phyloP scores from a whole-genome alignment of 257 asterid species.

The Solanum acaule region DNA sequence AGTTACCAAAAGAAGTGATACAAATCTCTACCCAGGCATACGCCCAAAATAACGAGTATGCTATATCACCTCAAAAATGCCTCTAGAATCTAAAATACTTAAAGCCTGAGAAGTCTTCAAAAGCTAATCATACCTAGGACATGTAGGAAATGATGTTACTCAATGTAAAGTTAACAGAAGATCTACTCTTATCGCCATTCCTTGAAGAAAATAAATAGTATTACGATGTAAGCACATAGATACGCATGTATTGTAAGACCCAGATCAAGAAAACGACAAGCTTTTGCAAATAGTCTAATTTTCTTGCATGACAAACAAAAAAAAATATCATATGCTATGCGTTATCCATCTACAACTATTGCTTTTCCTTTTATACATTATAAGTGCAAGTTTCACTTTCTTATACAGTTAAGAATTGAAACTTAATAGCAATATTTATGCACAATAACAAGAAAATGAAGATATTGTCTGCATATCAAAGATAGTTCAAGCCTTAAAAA shows the following conservation, averaged over 20 bases:
- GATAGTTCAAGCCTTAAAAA: neutral
- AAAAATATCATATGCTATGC: neutral
- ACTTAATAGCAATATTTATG: neutral
- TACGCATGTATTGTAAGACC: conserved; percentile 87
- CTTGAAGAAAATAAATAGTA: neutral
- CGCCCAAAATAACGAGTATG: too few species aligned
- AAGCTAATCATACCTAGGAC: too few species aligned
- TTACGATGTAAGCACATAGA: conserved; percentile 26
- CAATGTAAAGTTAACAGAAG: too few species aligned
- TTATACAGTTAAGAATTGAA: neutral
- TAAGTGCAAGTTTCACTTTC: neutral
- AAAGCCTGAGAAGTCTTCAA: too few species aligned
- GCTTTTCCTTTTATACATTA: neutral
- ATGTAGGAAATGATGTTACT: too few species aligned
- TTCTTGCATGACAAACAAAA: neutral
- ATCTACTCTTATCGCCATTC: too few species aligned
- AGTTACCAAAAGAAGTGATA: too few species aligned
- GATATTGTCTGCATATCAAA: neutral
- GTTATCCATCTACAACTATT: neutral
- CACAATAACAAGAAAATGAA: neutral
- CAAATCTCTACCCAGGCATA: too few species aligned
- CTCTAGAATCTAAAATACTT: too few species aligned
- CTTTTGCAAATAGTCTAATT: conserved; percentile 10
- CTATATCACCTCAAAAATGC: too few species aligned
- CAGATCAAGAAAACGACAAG: conserved; percentile 56